Conservation (phyloP, 306 rosid genomes). For the Vachellia pachyceras region DNA sequence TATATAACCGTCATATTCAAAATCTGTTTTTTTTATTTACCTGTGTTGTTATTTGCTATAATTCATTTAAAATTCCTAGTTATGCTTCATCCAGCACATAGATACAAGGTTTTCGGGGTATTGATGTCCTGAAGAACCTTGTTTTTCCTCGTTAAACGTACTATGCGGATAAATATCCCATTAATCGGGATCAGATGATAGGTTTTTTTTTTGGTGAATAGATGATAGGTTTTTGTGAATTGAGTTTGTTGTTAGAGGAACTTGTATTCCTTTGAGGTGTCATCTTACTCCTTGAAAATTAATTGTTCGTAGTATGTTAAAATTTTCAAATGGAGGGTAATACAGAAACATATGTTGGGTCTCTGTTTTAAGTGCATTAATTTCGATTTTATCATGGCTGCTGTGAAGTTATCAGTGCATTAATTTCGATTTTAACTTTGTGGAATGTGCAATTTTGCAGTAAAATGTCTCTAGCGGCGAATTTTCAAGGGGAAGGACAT, state of each 20-base stretch:
- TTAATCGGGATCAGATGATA: neutral
- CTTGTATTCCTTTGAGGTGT: neutral
- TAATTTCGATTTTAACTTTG: neutral
- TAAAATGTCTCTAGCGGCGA: constrained; percentile 58
- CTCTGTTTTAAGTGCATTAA: neutral
- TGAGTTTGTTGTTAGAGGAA: neutral
- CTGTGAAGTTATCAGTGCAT: neutral
- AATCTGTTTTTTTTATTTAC: neutral
- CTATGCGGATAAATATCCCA: neutral
- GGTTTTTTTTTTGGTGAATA: neutral
- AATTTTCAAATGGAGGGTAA: neutral
- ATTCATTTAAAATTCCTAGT: neutral
- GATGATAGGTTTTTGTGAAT: neutral
- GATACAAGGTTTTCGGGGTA: neutral
- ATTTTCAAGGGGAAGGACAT: constrained; percentile 53
- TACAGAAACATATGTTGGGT: neutral
- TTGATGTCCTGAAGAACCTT: neutral
- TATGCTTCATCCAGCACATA: neutral
- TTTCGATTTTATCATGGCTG: neutral
- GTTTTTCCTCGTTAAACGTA: neutral
- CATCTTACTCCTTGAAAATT: neutral
- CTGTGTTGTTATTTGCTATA: constrained; percentile 2
- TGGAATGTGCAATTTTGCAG: constrained; percentile 45
- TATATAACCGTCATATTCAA: neutral
- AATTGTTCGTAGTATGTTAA: neutral